Conservation (phyloP, 1,284 basidiomycete genomes). For the Ustilago lituana region DNA sequence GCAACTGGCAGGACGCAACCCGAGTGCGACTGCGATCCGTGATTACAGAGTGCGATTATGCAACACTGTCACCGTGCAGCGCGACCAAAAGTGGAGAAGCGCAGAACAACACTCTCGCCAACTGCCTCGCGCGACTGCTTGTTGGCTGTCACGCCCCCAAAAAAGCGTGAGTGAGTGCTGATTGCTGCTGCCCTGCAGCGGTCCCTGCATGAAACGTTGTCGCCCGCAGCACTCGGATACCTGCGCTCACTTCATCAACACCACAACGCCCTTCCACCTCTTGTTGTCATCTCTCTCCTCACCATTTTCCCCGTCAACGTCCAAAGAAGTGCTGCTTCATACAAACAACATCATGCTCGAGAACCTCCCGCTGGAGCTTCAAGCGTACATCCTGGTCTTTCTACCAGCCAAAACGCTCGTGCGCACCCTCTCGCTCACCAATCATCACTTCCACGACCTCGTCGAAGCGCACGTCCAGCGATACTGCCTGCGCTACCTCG, state of each 20-base stretch:
- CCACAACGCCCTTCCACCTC: no score
- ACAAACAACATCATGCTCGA: constrained; percentile 25
- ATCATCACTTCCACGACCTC: constrained; percentile 43
- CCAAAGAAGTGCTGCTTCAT: no score
- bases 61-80: no score
- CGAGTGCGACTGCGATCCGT: no score
- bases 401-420: constrained; percentile 35
- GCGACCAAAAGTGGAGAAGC: constrained; percentile 15
- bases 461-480: constrained; percentile 48
- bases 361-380: constrained; percentile 41
- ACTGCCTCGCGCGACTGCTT: background rate
- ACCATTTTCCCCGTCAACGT: no score
- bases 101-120: background rate
- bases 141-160: background rate
- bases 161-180: constrained; percentile 1
- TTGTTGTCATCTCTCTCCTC: no score
- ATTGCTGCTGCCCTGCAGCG: constrained; percentile 5
- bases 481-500: constrained; percentile 38
- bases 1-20: no score
- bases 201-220: constrained; percentile 36
- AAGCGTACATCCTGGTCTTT: constrained; percentile 49
- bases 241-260: background rate
- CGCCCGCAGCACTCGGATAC: background rate
- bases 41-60: no score
- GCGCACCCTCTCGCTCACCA: constrained; percentile 41